Evolutionary conservation across 306 rosid genomes (phyloP).

Genomic region (Betula pendula): DNA sequence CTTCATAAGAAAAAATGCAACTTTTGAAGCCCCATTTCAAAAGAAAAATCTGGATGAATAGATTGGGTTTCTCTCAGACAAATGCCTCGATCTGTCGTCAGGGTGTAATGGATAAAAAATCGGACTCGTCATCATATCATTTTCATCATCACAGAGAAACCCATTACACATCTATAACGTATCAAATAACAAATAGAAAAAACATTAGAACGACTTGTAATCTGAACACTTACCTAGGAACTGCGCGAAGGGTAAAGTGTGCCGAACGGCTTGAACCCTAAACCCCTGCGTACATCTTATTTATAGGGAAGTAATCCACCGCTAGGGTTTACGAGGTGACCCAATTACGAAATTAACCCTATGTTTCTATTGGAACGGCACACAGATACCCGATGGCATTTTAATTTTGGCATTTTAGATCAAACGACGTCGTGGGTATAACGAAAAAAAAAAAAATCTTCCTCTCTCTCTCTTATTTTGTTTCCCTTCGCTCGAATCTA

Average conservation of each 20-base stretch:
- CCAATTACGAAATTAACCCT: background rate
- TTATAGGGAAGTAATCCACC: background rate
- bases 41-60: background rate
- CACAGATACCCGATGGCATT: too few species aligned
- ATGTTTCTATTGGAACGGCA: background rate
- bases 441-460: background rate
- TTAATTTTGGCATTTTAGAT: too few species aligned
- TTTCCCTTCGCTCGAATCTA: too few species aligned
- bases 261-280: background rate
- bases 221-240: background rate
- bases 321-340: background rate
- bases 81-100: constrained; percentile 25
- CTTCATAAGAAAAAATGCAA: background rate
- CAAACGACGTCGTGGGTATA: too few species aligned
- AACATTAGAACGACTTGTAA: background rate
- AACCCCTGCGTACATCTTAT: background rate
- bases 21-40: background rate
- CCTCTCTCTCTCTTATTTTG: too few species aligned
- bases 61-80: constrained; percentile 13
- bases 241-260: background rate
- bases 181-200: background rate
- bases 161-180: background rate
- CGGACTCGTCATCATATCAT: constrained; percentile 11
- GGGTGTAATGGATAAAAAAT: background rate
- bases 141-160: constrained; percentile 12